Conservation (phyloP, 2,329 filamentous ascomycete genomes). For the Exophiala sp. region DNA sequence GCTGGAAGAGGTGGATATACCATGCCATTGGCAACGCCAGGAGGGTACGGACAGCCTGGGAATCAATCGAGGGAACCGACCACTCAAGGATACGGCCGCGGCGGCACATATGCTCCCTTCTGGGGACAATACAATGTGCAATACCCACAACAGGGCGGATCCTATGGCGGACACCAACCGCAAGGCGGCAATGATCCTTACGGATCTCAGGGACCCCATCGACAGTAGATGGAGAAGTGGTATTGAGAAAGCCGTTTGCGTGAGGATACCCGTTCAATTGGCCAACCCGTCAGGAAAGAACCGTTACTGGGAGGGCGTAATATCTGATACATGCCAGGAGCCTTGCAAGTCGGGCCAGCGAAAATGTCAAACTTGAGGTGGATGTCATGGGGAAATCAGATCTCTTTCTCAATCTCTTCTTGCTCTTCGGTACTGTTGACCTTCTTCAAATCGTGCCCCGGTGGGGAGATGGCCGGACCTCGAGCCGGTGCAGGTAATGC, state of each 20-base stretch:
- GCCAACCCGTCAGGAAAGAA: not conserved
- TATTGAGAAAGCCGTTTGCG: slow-evolving; percentile 1
- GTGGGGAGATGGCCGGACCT: slow-evolving; percentile 4
- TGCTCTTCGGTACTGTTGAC: slow-evolving; percentile 52
- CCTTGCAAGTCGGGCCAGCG: not conserved
- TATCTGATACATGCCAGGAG: slow-evolving; percentile 1
- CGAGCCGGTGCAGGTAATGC: slow-evolving; percentile 41
- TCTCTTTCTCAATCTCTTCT: slow-evolving; percentile 52
- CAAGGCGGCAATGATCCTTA: slow-evolving; percentile 19
- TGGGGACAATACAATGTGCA: slow-evolving; percentile 21
- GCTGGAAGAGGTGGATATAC: slow-evolving; percentile 44
- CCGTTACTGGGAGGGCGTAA: not conserved
- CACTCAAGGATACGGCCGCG: slow-evolving; percentile 29
- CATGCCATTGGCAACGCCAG: slow-evolving; percentile 35
- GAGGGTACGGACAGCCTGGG: slow-evolving; percentile 29
- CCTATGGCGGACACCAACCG: slow-evolving; percentile 20
- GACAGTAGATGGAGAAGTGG: slow-evolving; percentile 12
- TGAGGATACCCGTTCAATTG: slow-evolving; percentile 11
- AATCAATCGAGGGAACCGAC: slow-evolving; percentile 29
- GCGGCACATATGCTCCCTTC: slow-evolving; percentile 23
- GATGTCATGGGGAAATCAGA: slow-evolving; percentile 14
- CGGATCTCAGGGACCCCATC: slow-evolving; percentile 20
- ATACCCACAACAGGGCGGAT: slow-evolving; percentile 22
- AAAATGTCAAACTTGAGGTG: slow-evolving; percentile 12
- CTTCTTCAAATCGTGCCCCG: slow-evolving; percentile 39